Conservation (phyloP, 331 rosid species). For the Malus hybrid region DNA sequence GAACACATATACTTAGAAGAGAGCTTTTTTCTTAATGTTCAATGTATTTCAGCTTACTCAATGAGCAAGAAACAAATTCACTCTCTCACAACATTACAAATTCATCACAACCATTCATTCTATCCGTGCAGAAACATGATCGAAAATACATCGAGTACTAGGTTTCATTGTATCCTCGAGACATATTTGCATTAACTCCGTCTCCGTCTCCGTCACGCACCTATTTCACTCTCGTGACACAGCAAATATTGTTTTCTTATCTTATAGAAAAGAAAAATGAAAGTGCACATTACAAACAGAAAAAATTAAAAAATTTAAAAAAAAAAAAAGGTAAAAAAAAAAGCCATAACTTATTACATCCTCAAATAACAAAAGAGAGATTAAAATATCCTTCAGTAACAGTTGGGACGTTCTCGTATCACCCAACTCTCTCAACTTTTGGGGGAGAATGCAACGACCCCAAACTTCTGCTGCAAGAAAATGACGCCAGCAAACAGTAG, state of each 20-base stretch:
- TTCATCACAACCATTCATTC: no score
- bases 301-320: neutral
- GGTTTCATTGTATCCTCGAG: neutral
- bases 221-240: neutral
- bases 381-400: neutral
- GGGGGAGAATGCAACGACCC: slow-evolving; percentile 36
- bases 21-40: no score
- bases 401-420: slow-evolving; percentile 32
- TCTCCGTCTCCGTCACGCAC: no score
- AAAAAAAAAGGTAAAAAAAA: neutral
- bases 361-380: neutral
- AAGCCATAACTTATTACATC: neutral
- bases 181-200: neutral
- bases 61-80: no score
- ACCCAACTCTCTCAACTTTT: slow-evolving; percentile 21
- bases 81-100: no score
- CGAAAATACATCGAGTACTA: neutral
- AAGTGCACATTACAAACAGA: neutral
- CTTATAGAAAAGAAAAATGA: neutral
- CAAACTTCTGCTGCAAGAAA: slow-evolving; percentile 56
- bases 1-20: no score
- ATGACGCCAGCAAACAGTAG: slow-evolving; percentile 32
- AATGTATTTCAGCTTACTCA: no score
- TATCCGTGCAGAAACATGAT: no score
- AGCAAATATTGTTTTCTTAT: neutral